phyloP scores from a whole-genome alignment of 805 yeast genomes.

The Dipodascus albidus region DNA sequence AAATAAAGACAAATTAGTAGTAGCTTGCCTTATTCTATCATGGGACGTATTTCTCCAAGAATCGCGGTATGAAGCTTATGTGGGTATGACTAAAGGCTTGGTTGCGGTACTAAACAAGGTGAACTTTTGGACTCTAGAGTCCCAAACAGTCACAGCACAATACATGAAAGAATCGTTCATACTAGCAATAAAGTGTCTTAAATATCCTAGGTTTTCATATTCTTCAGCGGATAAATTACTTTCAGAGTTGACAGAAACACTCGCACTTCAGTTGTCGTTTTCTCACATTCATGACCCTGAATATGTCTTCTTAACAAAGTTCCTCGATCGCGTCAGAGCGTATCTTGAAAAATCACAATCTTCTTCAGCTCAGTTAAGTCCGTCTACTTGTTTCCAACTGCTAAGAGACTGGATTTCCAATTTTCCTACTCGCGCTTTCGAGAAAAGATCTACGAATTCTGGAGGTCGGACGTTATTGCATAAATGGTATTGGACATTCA shows the following conservation, averaged over 20 bases:
- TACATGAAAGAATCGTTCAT: constrained; percentile 19
- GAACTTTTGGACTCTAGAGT: constrained; percentile 11
- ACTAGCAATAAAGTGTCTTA: constrained; percentile 25
- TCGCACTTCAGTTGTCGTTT: background rate
- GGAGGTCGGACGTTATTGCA: background rate
- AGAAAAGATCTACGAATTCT: too few species aligned
- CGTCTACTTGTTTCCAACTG: background rate
- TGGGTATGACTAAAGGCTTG: constrained; percentile 18
- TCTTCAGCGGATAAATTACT: background rate
- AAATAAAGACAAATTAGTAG: constrained; percentile 14
- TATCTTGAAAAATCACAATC: background rate
- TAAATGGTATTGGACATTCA: background rate
- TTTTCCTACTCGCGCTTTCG: background rate
- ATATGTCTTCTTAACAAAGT: background rate
- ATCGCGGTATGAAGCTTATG: constrained; percentile 16
- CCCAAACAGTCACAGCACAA: constrained; percentile 15
- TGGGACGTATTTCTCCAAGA: constrained; percentile 22
- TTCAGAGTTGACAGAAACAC: background rate
- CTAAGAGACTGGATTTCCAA: background rate
- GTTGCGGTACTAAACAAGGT: constrained; percentile 19
- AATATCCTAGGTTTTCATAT: constrained; percentile 15
- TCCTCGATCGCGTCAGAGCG: background rate
- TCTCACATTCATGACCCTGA: background rate
- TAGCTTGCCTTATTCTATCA: constrained; percentile 17
- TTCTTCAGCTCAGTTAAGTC: background rate